Evolutionary conservation across 306 rosid genomes (phyloP), one percentile per base, ranked within the genome.

Genomic region (Vigna hirtella): DNA sequence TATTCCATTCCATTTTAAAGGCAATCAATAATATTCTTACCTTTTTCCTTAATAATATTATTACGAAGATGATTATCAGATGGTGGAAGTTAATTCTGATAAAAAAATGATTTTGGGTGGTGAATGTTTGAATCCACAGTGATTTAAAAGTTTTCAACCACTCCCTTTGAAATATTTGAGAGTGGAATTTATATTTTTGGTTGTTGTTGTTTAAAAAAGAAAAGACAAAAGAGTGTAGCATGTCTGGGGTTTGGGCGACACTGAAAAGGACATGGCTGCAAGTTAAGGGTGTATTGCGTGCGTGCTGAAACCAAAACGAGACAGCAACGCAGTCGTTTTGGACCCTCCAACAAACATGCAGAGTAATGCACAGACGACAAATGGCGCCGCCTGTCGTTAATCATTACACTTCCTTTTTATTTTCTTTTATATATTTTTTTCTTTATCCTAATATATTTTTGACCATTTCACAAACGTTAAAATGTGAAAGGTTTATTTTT

Each of bases 211-310:
- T 49, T 36, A 9, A 22, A 26, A 77, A 68, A 59, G 56, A n/a
- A 62, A 24, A 5, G 56, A 20, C 2, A 72, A 30, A 45, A 72
- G 38, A 9, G 9, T 40, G 73, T 64, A 20, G 57, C 0, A 52
- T 74, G 85, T 73, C 78, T 0, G 11, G 56, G 2, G 28, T 17
- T 8, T 3, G 62, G 81, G 88, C 53, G 85, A 85, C 88, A 85
- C 2, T 45, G 85, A 81, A 67, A 81, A 17, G 1, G 85, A 85
- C 79, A 67, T 68, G 64, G 40, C 66, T 66, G 58, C 1, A 26
- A 38, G 63, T 26, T 24, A n/a, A 30, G 24, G 47, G 53, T 8
- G 15, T 50, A 17, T 65, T 65, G 70, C 50, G 72, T 72, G 10
- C 9, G 13, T 2, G 11, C 11, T 42, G 28, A 6, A 30, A 38